Base-by-base conservation (phyloP, 1,284 basidiomycete species). In the Puccinia polysora region DNA sequence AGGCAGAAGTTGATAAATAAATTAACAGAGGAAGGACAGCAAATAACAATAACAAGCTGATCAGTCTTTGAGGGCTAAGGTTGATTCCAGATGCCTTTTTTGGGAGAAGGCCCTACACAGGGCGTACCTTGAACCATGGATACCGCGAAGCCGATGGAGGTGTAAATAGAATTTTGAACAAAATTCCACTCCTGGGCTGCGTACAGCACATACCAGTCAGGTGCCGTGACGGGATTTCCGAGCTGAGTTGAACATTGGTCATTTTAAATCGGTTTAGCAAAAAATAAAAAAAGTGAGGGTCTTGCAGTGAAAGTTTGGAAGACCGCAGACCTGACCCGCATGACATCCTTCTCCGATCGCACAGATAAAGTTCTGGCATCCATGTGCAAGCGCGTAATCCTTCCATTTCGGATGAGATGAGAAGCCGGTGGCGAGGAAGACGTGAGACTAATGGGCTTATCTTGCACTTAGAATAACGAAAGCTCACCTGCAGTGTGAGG, bases 101-200 rank as follows among this genome's bases (percentile, higher is more conserved):
- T 63, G 23, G 7, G 18, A 25, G 12, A 55, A 55, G 45, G 36
- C 38, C 52, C 45, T 12, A 71, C 69, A 14, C 40, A 55, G 45
- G 36, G 25, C 52, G 38, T 12, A 71, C 69, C 69, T 63, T 71
- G 69, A n/a, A 71, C 69, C 69, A 71, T 71, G 4, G 69, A 71
- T 12, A 71, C 69, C n/a, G 69, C 69, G 23, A 71, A 71, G 12
- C 69, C 69, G 30, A 71, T 71, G 23, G 69, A 47, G 25, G 69
- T 71, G 36, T 71, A 71, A 23, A 71, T 63, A 3, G 69, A 71
- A 56, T 71, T 71, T 64, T 71, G 69, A 23, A 71, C 45, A 8
- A 59, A 34, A 56, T 71, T 71, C 69, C 69, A 71, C 47, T 71
- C 69, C 50, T 71, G 69, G 23, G 69, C 50, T 25, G 69, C 69